Base-by-base conservation (phyloP, 441 rosid species). In the Macaranga tanarius region DNA sequence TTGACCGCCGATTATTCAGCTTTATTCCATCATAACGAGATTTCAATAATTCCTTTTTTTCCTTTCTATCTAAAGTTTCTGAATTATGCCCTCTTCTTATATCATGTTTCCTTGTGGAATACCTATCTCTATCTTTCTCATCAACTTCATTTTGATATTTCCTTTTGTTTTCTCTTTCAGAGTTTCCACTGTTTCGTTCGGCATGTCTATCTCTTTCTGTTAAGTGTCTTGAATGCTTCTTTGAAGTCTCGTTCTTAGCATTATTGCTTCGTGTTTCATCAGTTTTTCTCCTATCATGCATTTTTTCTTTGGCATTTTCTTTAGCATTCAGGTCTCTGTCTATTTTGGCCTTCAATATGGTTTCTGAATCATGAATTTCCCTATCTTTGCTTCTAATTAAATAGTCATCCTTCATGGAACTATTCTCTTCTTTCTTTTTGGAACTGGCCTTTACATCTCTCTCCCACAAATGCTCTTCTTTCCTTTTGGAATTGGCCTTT, bases 1-100 rank as follows among this genome's bases (percentile, higher is more conserved):
- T 86, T 68, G 96, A 89, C 54, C 91, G 78, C 77, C 79, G 86
- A 79, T 89, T 87, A 82, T 88, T 95, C 71, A 78, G 78, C 75
- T 76, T 82, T 72, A 69, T 23, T 62, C 84, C 88, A 65, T 74
- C 85, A 26, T 85, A 67, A 72, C 73, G 86, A 31, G 86, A 86
- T 76, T 81, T 86, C 26, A 82, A 73, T 11, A 73, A 76, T 69
- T 89, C 91, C 71, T 83, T 89, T 80, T 72, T 80, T 47, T 79
- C 86, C 82, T 72, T 82, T 80, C 79, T 77, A 72, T 84, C 91
- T 52, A 76, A 73, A 81, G 61, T 76, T 82, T 85, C 86, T 71
- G 71, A 67, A 78, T 74, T 78, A 60, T 74, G 84, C 71, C 76
- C 76, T 79, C 83, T 90, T 44, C 80, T 80, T 12, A 69, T 17